phyloP scores from a whole-genome alignment of 2,329 filamentous ascomycete genomes.

The Chaetomiaceae sp. region DNA sequence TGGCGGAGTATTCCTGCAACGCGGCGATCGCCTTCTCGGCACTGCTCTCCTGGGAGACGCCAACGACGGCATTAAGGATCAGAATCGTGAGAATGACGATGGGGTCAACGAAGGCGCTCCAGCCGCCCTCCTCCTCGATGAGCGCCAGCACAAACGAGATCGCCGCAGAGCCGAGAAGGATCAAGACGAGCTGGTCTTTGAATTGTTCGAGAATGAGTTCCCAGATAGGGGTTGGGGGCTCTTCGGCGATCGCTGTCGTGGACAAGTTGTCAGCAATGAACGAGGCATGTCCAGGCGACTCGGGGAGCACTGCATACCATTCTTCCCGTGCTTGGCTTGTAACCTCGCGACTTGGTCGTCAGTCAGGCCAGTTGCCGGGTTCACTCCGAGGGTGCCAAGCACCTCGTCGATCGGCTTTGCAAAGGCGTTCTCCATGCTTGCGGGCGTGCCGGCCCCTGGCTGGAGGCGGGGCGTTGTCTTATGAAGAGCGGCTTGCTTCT shows the following conservation, averaged over 20 bases:
- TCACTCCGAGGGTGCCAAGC: constrained; percentile 54
- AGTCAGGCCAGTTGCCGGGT: constrained; percentile 51
- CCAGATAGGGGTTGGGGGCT: constrained; percentile 94
- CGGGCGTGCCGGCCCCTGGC: constrained; percentile 13
- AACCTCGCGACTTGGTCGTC: constrained; percentile 54
- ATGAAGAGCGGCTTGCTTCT: constrained; percentile 14
- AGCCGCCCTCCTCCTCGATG: constrained; percentile 88
- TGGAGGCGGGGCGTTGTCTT: constrained; percentile 17
- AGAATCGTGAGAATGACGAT: constrained; percentile 96
- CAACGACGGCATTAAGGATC: constrained; percentile 92
- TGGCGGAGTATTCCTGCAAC: constrained; percentile 97
- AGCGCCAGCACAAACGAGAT: constrained; percentile 91
- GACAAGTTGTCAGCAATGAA: constrained; percentile 12
- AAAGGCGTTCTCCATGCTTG: constrained; percentile 60
- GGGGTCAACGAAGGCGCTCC: constrained; percentile 96
- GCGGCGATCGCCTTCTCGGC: constrained; percentile 98
- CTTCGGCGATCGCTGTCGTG: constrained; percentile 63
- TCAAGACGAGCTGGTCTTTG: constrained; percentile 97
- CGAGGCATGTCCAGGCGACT: not conserved
- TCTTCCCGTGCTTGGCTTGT: constrained; percentile 59
- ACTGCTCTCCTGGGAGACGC: constrained; percentile 97
- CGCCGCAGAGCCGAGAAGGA: constrained; percentile 85
- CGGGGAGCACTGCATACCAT: constrained; percentile 47
- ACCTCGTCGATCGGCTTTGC: constrained; percentile 54
- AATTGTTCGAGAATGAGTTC: constrained; percentile 97